These are phyloP conservation scores for Ascosphaera apis DNA, from an alignment of 2,329 filamentous ascomycete genomes.

Conservation along the genomic window DNA sequence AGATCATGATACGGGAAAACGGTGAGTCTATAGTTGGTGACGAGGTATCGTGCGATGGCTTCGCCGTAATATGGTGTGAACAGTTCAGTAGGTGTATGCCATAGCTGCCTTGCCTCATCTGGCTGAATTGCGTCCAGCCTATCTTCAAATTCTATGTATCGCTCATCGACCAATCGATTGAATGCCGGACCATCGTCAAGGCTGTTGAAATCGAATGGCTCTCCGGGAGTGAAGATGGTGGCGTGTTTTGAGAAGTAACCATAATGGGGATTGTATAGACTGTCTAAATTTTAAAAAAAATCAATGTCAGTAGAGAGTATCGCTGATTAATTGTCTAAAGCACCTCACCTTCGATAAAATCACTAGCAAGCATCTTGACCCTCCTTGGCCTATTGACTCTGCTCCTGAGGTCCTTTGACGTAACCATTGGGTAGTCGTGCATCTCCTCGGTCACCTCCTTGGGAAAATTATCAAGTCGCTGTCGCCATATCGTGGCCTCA, in stretches of 20 bases:
- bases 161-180: constrained; percentile 47
- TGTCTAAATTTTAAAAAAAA: constrained; percentile 39
- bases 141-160: constrained; percentile 83
- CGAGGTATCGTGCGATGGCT: constrained; percentile 83
- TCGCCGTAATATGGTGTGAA: constrained; percentile 95
- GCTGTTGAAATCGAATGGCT: constrained; percentile 67
- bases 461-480: constrained; percentile 51
- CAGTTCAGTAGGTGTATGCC: constrained; percentile 95
- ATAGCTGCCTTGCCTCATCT: constrained; percentile 66
- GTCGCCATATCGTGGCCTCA: constrained; percentile 62
- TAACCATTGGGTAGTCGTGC: constrained; percentile 60
- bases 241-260: constrained; percentile 94
- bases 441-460: constrained; percentile 62
- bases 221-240: constrained; percentile 81
- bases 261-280: constrained; percentile 80
- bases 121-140: constrained; percentile 48
- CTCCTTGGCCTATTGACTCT: constrained; percentile 55
- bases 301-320: constrained; percentile 2
- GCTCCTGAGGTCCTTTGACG: constrained; percentile 50
- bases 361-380: constrained; percentile 91
- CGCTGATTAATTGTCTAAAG: background rate
- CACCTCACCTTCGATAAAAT: constrained; percentile 77
- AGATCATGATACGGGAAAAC: constrained; percentile 91
- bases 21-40: constrained; percentile 86
- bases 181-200: constrained; percentile 75